Percentiles rank a stretch among this genome's conserved stretches.
phyloP scores from a whole-genome alignment of 75 land plant genomes.

The Larix kaempferi region DNA sequence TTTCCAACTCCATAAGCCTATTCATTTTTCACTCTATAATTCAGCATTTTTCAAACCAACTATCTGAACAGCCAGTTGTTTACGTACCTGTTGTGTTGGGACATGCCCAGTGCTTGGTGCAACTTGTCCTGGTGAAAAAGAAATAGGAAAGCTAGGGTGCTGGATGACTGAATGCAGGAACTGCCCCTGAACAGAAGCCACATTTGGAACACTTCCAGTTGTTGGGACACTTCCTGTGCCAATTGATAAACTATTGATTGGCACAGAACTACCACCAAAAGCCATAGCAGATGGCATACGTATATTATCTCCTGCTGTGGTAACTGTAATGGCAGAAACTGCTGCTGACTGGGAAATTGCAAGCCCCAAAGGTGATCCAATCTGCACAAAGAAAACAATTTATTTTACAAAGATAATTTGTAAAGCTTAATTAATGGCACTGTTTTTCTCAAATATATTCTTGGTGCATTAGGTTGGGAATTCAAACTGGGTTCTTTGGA shows the following conservation, averaged over 20 bases:
- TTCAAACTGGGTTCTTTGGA: no score
- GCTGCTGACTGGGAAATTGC: not conserved
- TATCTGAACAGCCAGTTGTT: not conserved
- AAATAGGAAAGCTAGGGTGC: not conserved
- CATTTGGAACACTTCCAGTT: not conserved
- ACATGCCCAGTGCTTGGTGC: not conserved
- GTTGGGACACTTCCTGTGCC: not conserved
- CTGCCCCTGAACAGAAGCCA: not conserved
- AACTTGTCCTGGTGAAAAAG: not conserved
- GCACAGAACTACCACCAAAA: not conserved
- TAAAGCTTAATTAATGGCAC: no score
- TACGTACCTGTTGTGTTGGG: not conserved
- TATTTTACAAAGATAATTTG: not conserved
- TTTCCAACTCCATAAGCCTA: not conserved
- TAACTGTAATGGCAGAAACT: not conserved
- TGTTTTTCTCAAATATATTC: no score
- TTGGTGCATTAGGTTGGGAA: no score
- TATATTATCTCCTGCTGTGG: not conserved
- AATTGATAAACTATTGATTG: not conserved
- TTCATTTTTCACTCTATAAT: not conserved
- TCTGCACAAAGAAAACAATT: not conserved
- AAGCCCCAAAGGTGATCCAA: not conserved
- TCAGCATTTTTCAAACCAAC: not conserved
- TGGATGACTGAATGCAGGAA: not conserved
- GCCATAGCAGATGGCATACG: not conserved